Conservation (phyloP, 371 early-diverging fungal species). For the Parasitella parasitica region DNA sequence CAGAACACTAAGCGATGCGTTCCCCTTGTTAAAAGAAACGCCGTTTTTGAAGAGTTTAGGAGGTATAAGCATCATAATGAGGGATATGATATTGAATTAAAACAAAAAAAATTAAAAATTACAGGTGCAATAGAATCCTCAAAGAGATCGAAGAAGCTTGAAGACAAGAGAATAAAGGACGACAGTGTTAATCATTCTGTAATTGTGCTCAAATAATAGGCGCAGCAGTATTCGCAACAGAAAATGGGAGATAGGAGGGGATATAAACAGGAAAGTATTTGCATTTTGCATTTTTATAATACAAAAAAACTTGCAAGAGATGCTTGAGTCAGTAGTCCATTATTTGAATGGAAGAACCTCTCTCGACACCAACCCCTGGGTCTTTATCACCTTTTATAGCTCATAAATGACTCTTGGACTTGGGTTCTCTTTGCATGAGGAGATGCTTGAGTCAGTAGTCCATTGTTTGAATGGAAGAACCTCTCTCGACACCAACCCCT, state of each 20-base stretch:
- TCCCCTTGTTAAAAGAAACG: too few relatives aligned
- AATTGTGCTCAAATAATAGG: too few relatives aligned
- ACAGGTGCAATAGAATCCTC: too few relatives aligned
- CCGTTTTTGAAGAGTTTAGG: too few relatives aligned
- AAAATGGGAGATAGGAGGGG: not conserved
- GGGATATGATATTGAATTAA: too few relatives aligned
- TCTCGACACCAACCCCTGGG: slow-evolving; percentile 16
- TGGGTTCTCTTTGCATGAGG: not conserved
- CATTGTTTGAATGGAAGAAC: slow-evolving; percentile 5
- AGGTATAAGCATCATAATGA: too few relatives aligned
- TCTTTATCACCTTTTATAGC: not conserved
- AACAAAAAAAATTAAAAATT: too few relatives aligned
- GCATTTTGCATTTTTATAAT: slow-evolving; percentile 7
- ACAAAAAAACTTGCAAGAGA: slow-evolving; percentile 18
- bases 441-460: not conserved
- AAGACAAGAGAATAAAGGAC: too few relatives aligned
- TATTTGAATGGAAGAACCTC: slow-evolving; percentile 13
- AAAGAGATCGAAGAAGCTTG: too few relatives aligned
- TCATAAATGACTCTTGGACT: not conserved
- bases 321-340: slow-evolving; percentile 20
- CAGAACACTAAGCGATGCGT: too few relatives aligned
- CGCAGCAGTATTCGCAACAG: not conserved
- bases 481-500: slow-evolving; percentile 18
- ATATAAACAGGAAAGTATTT: slow-evolving; percentile 4
- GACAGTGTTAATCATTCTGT: too few relatives aligned